phyloP scores from a whole-genome alignment of 768 basidiomycete species.

The Symmetrospora coprosmae region DNA sequence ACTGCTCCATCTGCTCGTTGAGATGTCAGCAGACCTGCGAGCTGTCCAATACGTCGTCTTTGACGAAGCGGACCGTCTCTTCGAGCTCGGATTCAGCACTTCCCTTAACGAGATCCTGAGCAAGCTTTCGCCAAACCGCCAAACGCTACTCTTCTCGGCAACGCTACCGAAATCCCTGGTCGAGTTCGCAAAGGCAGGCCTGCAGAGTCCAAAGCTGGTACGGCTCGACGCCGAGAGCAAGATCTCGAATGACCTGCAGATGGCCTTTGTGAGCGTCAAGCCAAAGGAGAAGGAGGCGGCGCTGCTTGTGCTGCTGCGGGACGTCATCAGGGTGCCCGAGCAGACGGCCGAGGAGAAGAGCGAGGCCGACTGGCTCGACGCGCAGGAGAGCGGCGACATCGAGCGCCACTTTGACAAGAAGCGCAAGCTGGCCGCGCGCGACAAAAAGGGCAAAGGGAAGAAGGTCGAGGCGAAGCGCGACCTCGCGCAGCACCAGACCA shows the following conservation, averaged over 20 bases:
- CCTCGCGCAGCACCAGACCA: constrained; percentile 73
- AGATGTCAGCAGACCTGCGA: constrained; percentile 85
- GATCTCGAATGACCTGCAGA: constrained; percentile 79
- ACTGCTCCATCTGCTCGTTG: constrained; percentile 84
- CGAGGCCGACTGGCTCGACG: constrained; percentile 21
- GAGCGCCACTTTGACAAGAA: too few relatives aligned
- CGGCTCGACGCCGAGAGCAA: constrained; percentile 94
- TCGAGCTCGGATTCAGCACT: constrained; percentile 93
- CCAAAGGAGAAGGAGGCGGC: constrained; percentile 88
- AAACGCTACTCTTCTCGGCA: constrained; percentile 89
- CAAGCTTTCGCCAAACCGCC: constrained; percentile 69
- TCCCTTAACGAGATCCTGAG: constrained; percentile 81
- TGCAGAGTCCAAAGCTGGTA: constrained; percentile 82
- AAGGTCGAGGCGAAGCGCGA: constrained; percentile 28
- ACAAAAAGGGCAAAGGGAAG: background rate
- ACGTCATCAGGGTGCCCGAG: constrained; percentile 72
- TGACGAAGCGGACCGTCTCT: constrained; percentile 92
- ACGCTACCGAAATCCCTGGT: constrained; percentile 90
- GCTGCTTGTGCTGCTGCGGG: constrained; percentile 64
- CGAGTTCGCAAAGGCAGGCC: constrained; percentile 94
- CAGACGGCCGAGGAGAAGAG: constrained; percentile 34
- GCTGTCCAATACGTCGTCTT: constrained; percentile 82
- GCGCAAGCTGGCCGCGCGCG: constrained; percentile 40
- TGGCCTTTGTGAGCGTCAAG: constrained; percentile 88
- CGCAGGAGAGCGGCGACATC: too few relatives aligned